Conservation (phyloP, 2,329 filamentous ascomycete genomes). For the Neopestalotiopsis rosae region DNA sequence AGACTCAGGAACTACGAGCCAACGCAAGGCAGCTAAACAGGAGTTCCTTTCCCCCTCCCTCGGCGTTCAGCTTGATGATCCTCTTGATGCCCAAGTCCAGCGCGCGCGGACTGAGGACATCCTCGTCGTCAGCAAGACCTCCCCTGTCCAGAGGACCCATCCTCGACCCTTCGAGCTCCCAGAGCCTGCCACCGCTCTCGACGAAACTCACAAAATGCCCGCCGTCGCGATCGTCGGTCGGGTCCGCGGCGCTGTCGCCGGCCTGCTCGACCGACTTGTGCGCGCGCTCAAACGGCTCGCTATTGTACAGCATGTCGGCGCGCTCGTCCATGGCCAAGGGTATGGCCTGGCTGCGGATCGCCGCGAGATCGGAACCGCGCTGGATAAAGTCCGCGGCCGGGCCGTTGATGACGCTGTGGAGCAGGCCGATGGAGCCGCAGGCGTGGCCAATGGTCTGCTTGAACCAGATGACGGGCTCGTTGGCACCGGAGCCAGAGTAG, state of each 20-base stretch:
- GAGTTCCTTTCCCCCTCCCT: slow-evolving; percentile 37
- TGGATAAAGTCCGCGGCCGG: slow-evolving; percentile 59
- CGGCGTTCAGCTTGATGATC: slow-evolving; percentile 45
- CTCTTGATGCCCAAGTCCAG: slow-evolving; percentile 61
- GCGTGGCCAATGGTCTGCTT: slow-evolving; percentile 84
- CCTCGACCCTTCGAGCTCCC: slow-evolving; percentile 79
- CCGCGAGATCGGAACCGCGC: slow-evolving; percentile 58
- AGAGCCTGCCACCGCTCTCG: slow-evolving; percentile 69
- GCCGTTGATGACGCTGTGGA: slow-evolving; percentile 78
- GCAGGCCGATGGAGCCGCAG: slow-evolving; percentile 78
- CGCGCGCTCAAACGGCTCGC: slow-evolving; percentile 71
- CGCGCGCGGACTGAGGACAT: slow-evolving; percentile 71
- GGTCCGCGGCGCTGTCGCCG: slow-evolving; percentile 71
- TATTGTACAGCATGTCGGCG: slow-evolving; percentile 75
- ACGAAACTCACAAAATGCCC: slow-evolving; percentile 86
- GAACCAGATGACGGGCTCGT: slow-evolving; percentile 80
- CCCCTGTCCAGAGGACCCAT: slow-evolving; percentile 77
- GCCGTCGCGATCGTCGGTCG: slow-evolving; percentile 65
- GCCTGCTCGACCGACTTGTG: slow-evolving; percentile 71
- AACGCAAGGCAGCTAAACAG: slow-evolving; percentile 46
- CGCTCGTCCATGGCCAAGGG: slow-evolving; percentile 65
- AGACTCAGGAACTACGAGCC: slow-evolving; percentile 30
- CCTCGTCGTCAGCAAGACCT: slow-evolving; percentile 56
- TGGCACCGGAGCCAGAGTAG: slow-evolving; percentile 44
- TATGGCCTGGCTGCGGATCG: slow-evolving; percentile 66